Evolutionary conservation across 176 grass and related monocot species (phyloP).

Genomic region (Thalia dealbata): DNA sequence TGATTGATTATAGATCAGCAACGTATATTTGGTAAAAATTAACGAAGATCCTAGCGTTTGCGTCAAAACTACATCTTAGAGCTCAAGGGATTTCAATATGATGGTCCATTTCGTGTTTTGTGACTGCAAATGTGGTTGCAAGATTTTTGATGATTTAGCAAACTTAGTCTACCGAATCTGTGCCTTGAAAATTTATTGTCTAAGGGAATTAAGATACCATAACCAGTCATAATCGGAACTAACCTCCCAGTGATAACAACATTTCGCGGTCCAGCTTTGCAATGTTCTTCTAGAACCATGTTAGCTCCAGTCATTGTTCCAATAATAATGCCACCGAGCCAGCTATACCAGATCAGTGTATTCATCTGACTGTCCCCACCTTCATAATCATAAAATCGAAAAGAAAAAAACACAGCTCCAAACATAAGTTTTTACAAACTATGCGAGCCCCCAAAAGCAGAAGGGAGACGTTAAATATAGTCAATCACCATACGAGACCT

Average conservation of each 20-base stretch:
- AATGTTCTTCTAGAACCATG: constrained; percentile 83
- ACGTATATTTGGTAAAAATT: not conserved
- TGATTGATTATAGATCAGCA: too few species aligned
- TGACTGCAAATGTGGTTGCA: not conserved
- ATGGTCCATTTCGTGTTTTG: not conserved
- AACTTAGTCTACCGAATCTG: not conserved
- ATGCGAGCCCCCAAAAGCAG: constrained; percentile 1
- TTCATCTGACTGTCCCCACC: constrained; percentile 80
- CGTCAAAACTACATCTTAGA: not conserved
- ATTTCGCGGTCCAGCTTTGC: constrained; percentile 91
- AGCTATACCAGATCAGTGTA: constrained; percentile 96
- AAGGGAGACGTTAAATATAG: not conserved
- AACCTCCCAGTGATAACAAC: constrained; percentile 98
- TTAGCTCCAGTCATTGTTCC: constrained; percentile 92
- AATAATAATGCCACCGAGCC: constrained; percentile 93
- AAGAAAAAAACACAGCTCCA: not conserved
- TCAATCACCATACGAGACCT: constrained; percentile 29
- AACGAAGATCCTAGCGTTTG: not conserved
- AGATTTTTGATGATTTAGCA: not conserved
- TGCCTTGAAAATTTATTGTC: not conserved
- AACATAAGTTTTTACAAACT: not conserved
- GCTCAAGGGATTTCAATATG: not conserved
- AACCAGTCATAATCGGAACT: not conserved
- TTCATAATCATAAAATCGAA: constrained; percentile 20
- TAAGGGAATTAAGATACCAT: not conserved